Conservation (phyloP, 306 rosid genomes). For the Vachellia collinsii region DNA sequence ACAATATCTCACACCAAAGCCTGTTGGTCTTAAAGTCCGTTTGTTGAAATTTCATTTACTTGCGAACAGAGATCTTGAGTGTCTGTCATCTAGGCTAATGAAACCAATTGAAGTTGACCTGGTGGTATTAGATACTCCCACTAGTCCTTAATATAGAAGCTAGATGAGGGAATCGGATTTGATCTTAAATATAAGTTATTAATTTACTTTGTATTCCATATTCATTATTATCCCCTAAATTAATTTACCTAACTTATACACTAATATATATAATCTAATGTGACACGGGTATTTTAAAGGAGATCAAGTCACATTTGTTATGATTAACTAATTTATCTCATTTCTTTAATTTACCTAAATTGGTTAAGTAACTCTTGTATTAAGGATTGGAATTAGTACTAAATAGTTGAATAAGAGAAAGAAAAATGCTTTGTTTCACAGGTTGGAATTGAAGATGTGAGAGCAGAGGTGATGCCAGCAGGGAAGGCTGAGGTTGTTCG, state of each 20-base stretch:
- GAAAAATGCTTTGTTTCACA: constrained; percentile 42
- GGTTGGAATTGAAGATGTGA: constrained; percentile 90
- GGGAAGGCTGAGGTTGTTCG: constrained; percentile 87
- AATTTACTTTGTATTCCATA: no score
- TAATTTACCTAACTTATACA: no score
- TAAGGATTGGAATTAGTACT: not conserved
- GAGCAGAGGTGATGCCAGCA: constrained; percentile 97
- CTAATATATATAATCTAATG: no score
- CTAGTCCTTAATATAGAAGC: no score
- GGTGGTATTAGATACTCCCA: not conserved
- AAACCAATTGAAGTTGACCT: not conserved
- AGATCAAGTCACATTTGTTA: no score
- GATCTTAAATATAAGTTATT: no score
- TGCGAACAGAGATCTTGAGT: not conserved
- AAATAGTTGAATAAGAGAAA: not conserved
- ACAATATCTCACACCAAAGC: not conserved
- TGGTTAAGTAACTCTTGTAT: no score
- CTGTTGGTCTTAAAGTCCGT: not conserved
- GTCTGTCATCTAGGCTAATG: not conserved
- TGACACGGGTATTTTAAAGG: no score
- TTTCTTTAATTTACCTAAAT: not conserved
- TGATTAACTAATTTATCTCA: no score
- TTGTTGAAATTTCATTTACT: not conserved
- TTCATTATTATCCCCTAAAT: no score
- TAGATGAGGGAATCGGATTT: no score